Conservation (phyloP, 768 basidiomycete species). For the Hygrocybe punicea region DNA sequence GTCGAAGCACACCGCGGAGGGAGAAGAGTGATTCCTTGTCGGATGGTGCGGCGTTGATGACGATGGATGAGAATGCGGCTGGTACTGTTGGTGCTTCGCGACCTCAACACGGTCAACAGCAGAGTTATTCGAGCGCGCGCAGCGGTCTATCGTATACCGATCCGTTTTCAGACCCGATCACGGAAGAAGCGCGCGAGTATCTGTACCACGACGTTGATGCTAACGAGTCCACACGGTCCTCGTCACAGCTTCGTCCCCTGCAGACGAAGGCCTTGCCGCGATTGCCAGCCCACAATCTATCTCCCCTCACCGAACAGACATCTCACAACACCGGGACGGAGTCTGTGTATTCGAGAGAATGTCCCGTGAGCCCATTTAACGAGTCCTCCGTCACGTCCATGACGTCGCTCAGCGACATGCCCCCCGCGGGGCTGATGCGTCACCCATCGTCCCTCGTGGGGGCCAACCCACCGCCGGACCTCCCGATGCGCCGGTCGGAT, state of each 20-base stretch:
- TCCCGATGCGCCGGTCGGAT: conserved; percentile 60
- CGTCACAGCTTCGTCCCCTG: conserved; percentile 21
- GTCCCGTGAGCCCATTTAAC: conserved; percentile 20
- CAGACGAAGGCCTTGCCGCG: conserved; percentile 35
- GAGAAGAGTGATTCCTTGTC: conserved; percentile 53
- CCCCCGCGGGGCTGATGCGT: conserved; percentile 20
- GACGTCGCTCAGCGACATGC: conserved; percentile 4
- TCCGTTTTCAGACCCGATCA: conserved; percentile 45
- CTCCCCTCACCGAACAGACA: conserved; percentile 39
- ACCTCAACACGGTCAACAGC: conserved; percentile 31
- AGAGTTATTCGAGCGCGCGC: conserved; percentile 38
- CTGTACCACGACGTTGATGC: conserved; percentile 5
- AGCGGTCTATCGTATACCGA: conserved; percentile 44
- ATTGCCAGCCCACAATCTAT: conserved; percentile 33
- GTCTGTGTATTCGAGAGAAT: conserved; percentile 23
- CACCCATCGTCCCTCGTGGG: conserved; percentile 25
- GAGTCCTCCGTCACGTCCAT: conserved; percentile 1
- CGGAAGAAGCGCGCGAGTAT: conserved; percentile 27
- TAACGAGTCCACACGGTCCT: conserved; percentile 8
- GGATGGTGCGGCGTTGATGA: conserved; percentile 41
- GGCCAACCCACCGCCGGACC: conserved; percentile 35
- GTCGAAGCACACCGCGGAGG: conserved; percentile 31
- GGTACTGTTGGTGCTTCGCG: conserved; percentile 20
- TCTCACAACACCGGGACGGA: conserved; percentile 33
- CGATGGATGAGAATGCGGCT: conserved; percentile 33